A percentile compares a stretch with the other conserved stretches of the same genome.
Conservation (phyloP, 345 rosid genomes). For the Hypericum androsaemum region DNA sequence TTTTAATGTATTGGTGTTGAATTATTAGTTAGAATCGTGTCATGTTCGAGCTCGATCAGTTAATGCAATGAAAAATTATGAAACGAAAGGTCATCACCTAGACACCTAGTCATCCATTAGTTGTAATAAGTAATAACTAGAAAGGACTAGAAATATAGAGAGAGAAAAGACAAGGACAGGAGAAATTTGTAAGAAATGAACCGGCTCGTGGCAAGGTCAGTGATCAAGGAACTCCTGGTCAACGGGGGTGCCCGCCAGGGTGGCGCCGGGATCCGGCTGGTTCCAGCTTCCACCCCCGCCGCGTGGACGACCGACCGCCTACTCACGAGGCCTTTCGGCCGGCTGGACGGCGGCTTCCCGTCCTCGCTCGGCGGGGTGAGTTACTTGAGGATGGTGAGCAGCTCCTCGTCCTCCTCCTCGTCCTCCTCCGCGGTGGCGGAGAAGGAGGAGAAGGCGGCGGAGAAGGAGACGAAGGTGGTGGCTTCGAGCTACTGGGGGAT, state of each 20-base stretch:
- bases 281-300: slow-evolving; percentile 8
- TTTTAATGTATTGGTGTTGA: too few relatives aligned
- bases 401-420: slow-evolving; percentile 6
- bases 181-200: slow-evolving; percentile 18
- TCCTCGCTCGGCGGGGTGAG: slow-evolving; percentile 4
- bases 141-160: too few relatives aligned
- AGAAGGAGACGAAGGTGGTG: neutral
- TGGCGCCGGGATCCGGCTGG: neutral
- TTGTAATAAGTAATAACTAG: too few relatives aligned
- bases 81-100: too few relatives aligned
- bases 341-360: neutral
- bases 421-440: slow-evolving; percentile 16
- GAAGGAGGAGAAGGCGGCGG: slow-evolving; percentile 7
- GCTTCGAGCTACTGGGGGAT: slow-evolving; percentile 72
- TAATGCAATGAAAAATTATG: too few relatives aligned
- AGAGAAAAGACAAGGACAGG: too few relatives aligned
- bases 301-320: neutral
- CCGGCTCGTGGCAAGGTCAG: slow-evolving; percentile 17
- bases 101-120: too few relatives aligned
- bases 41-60: too few relatives aligned
- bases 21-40: too few relatives aligned
- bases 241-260: slow-evolving; percentile 9
- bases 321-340: neutral
- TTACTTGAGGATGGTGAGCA: slow-evolving; percentile 19
- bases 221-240: slow-evolving; percentile 18